A percentile compares a stretch with the other conserved stretches of the same genome.
phyloP scores from a whole-genome alignment of 805 yeast genomes.

The Yamadazyma olivae region DNA sequence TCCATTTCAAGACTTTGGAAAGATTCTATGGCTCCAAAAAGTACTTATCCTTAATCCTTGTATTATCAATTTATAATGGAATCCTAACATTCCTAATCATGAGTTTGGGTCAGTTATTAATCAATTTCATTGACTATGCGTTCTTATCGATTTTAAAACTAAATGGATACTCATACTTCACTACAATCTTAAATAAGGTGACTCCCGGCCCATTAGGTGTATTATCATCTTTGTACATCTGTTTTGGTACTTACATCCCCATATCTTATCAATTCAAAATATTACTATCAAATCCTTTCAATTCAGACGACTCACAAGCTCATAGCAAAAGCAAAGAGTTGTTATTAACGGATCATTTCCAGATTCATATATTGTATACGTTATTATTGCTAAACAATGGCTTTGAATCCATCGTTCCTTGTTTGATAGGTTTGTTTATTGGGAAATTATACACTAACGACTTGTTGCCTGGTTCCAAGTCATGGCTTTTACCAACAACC shows the following conservation, averaged over 20 bases:
- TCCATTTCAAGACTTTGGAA: slow-evolving; percentile 55
- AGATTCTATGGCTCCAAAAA: slow-evolving; percentile 55
- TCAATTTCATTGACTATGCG: slow-evolving; percentile 12
- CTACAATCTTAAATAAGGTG: slow-evolving; percentile 31
- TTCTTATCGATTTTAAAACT: slow-evolving; percentile 2
- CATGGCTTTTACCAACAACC: slow-evolving; percentile 29
- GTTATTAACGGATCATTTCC: slow-evolving; percentile 35
- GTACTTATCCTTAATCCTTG: slow-evolving; percentile 44
- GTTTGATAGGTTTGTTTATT: slow-evolving; percentile 33
- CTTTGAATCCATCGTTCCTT: slow-evolving; percentile 30
- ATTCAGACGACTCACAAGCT: slow-evolving; percentile 1
- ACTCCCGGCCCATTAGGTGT: slow-evolving; percentile 41
- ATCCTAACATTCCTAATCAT: slow-evolving; percentile 34
- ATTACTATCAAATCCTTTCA: slow-evolving; percentile 20
- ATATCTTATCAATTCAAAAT: slow-evolving; percentile 33
- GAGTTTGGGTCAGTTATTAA: slow-evolving; percentile 38
- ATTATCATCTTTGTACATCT: slow-evolving; percentile 36
- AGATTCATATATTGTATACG: slow-evolving; percentile 34
- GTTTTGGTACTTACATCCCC: slow-evolving; percentile 34
- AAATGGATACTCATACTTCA: slow-evolving; percentile 7
- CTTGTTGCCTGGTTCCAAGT: slow-evolving; percentile 33
- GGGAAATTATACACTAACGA: slow-evolving; percentile 35
- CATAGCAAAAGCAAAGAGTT: slow-evolving; percentile 15
- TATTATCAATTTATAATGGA: slow-evolving; percentile 49
- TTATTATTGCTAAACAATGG: slow-evolving; percentile 39